Conservation (phyloP, 163 green algal species). For the Volvox carteri region DNA sequence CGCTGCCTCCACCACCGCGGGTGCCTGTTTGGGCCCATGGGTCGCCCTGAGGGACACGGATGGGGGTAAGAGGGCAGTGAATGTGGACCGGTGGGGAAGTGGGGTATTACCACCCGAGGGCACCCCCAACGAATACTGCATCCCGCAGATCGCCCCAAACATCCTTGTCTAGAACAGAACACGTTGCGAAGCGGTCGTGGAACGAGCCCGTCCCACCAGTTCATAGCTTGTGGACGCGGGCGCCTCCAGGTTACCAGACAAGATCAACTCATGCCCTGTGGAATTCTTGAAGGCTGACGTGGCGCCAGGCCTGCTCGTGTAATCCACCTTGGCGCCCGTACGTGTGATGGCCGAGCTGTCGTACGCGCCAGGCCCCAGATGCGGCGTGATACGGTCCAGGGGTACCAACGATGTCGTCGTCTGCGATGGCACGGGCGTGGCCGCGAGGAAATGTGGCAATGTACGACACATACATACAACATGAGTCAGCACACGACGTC, state of each 20-base stretch:
- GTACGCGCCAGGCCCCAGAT: constrained; percentile 43
- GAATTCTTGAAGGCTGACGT: constrained; percentile 25
- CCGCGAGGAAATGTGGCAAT: too few species aligned
- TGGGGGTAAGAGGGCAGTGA: too few species aligned
- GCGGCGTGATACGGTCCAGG: neutral
- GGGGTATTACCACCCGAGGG: too few species aligned
- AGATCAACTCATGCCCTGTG: constrained; percentile 40
- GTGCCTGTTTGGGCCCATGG: constrained; percentile 27
- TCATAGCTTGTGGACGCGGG: constrained; percentile 48
- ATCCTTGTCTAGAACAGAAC: too few species aligned
- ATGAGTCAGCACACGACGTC: too few species aligned
- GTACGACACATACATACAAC: too few species aligned
- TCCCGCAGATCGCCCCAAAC: too few species aligned
- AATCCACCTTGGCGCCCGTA: constrained; percentile 29
- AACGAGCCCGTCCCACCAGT: constrained; percentile 36
- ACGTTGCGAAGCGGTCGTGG: too few species aligned
- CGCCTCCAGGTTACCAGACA: constrained; percentile 45
- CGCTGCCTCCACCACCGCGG: neutral
- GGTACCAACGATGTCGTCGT: neutral
- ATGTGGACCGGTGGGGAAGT: too few species aligned
- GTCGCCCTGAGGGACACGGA: constrained; percentile 44
- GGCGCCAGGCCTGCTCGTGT: constrained; percentile 19
- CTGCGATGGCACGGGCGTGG: constrained; percentile 6
- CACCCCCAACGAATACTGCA: too few species aligned
- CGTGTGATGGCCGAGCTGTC: constrained; percentile 24